Conservation (phyloP, 805 yeast species). For the Kodamaea jinghongensis region DNA sequence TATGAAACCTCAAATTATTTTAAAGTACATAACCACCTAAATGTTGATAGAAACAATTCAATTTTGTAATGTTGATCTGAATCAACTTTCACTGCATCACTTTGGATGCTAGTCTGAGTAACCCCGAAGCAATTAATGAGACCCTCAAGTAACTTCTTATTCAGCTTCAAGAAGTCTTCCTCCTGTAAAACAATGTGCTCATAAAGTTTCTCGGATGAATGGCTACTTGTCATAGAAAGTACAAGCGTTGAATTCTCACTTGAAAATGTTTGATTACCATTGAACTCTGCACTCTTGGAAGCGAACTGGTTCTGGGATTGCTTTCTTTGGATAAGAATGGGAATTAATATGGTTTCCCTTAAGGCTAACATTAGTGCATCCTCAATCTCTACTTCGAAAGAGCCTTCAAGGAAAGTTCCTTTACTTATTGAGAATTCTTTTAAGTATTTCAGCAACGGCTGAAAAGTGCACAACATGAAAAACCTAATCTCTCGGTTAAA, state of each 20-base stretch:
- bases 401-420: background rate
- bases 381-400: conserved; percentile 25
- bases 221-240: no score
- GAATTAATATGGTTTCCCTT: conserved; percentile 25
- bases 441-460: conserved; percentile 22
- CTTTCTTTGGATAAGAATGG: conserved; percentile 21
- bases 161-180: conserved; percentile 4
- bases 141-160: conserved; percentile 9
- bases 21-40: conserved; percentile 20
- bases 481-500: conserved; percentile 27
- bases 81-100: conserved; percentile 17
- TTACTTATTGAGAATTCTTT: conserved; percentile 13
- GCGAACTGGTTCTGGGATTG: background rate
- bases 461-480: conserved; percentile 22
- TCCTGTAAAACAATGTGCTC: conserved; percentile 10
- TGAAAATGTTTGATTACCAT: no score
- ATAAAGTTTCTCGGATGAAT: no score
- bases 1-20: background rate
- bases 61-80: conserved; percentile 19
- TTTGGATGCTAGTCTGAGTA: conserved; percentile 15
- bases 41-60: conserved; percentile 17
- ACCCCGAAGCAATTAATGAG: conserved; percentile 21
- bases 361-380: conserved; percentile 25
- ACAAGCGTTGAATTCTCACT: no score
- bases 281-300: no score